Evolutionary conservation across 768 basidiomycete genomes (phyloP).

Genomic region (Holtermannia corniformis): DNA sequence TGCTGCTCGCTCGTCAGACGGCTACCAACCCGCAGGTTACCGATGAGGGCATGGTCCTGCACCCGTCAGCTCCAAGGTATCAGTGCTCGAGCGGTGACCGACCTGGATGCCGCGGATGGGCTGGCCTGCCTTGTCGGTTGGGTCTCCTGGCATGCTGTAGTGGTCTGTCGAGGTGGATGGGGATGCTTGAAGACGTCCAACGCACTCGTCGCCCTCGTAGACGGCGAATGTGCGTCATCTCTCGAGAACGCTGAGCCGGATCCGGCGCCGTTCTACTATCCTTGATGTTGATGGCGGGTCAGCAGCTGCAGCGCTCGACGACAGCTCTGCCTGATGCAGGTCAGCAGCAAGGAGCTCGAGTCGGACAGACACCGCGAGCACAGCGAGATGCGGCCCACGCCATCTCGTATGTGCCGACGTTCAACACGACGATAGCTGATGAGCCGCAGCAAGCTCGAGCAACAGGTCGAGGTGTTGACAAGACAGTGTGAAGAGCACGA

Average conservation of each 20-base stretch:
- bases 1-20: background rate
- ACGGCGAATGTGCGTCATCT: too few relatives aligned
- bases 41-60: constrained; percentile 41
- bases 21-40: constrained; percentile 29
- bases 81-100: background rate
- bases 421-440: too few relatives aligned
- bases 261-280: background rate
- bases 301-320: background rate
- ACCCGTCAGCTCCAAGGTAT: background rate
- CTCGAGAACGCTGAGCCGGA: background rate
- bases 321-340: too few relatives aligned
- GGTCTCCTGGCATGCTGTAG: constrained; percentile 2
- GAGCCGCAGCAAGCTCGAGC: constrained; percentile 13
- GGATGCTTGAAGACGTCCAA: background rate
- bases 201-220: too few relatives aligned
- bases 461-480: constrained; percentile 23
- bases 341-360: too few relatives aligned
- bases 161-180: background rate
- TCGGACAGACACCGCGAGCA: too few relatives aligned
- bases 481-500: constrained; percentile 28
- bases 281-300: background rate
- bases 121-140: constrained; percentile 12
- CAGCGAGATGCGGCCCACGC: constrained; percentile 8
- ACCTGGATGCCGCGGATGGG: constrained; percentile 35
- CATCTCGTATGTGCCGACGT: background rate